phyloP scores from a whole-genome alignment of 805 yeast genomes.

The Ogataea neopini region DNA sequence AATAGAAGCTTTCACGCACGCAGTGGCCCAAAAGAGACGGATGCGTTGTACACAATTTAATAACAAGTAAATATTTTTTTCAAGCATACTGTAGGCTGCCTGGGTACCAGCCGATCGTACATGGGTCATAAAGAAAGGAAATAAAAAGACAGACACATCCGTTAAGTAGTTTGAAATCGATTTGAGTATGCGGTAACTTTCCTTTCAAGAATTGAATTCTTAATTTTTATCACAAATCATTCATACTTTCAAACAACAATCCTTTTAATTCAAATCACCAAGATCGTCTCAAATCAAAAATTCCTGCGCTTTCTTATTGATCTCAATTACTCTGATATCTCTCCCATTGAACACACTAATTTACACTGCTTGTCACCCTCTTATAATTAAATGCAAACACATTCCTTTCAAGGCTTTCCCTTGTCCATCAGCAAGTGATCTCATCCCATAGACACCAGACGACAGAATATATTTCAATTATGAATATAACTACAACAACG shows the following conservation, averaged over 20 bases:
- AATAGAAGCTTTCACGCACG: slow-evolving; percentile 4
- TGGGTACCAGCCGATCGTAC: background rate
- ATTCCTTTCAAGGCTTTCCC: background rate
- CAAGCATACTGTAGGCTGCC: background rate
- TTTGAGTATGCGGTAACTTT: background rate
- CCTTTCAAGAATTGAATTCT: background rate
- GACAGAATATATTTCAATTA: background rate
- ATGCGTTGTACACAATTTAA: slow-evolving; percentile 7
- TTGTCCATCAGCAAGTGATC: slow-evolving; percentile 2
- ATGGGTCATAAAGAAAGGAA: background rate
- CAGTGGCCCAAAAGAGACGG: background rate
- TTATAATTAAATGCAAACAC: background rate
- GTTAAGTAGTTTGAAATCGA: background rate
- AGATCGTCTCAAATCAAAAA: background rate
- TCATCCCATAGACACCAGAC: background rate
- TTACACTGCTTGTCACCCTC: background rate
- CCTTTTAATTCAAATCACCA: background rate
- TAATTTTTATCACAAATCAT: too few species aligned
- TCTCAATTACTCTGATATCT: background rate
- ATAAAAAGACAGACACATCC: slow-evolving; percentile 6
- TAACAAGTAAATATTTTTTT: slow-evolving; percentile 1
- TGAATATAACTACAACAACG: slow-evolving; percentile 13
- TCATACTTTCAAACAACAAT: background rate
- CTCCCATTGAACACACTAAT: background rate
- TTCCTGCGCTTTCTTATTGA: background rate